Percentiles rank a stretch among this genome's conserved stretches.
phyloP scores from a whole-genome alignment of 2,329 filamentous ascomycete species.

The Hymenotorrendiella dingleyae region DNA sequence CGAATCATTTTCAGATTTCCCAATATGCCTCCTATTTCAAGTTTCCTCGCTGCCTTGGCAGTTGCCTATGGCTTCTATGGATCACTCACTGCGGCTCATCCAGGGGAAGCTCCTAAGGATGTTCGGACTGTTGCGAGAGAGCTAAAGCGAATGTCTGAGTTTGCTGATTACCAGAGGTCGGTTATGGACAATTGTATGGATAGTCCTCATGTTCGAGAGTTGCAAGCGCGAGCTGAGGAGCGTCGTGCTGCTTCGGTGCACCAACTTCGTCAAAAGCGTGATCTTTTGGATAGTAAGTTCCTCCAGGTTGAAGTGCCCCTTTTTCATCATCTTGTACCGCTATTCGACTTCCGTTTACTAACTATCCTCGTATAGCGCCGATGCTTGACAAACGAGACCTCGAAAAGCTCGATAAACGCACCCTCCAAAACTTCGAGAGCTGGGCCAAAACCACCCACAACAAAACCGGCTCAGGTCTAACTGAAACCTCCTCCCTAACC shows the following conservation, averaged over 20 bases:
- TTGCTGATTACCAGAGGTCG: slow-evolving; percentile 8
- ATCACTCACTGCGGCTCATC: slow-evolving; percentile 5
- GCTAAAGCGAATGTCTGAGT: slow-evolving; percentile 6
- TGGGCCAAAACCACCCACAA: slow-evolving; percentile 7
- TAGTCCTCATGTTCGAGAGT: slow-evolving; percentile 4
- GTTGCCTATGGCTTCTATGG: slow-evolving; percentile 7
- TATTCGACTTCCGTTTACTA: too few species aligned
- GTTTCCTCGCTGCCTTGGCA: slow-evolving; percentile 4
- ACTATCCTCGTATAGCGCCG: not conserved
- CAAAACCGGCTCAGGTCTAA: slow-evolving; percentile 3
- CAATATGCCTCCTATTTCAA: slow-evolving; percentile 8
- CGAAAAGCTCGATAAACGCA: slow-evolving; percentile 9
- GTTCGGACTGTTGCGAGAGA: slow-evolving; percentile 1
- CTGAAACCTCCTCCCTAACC: not conserved
- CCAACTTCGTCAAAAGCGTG: slow-evolving; percentile 4
- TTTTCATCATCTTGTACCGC: too few species aligned
- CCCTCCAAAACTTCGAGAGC: slow-evolving; percentile 4
- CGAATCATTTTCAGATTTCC: not conserved
- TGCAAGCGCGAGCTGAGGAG: slow-evolving; percentile 3
- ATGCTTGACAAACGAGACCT: too few species aligned
- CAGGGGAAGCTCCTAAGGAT: slow-evolving; percentile 3
- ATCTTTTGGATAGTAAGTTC: slow-evolving; percentile 5
- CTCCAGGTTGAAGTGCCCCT: not conserved
- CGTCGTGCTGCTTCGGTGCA: slow-evolving; percentile 4
- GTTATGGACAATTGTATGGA: slow-evolving; percentile 5